Percentiles rank a stretch among this genome's conserved stretches.
phyloP scores from a whole-genome alignment of 495 filamentous ascomycete genomes.

The Geoglossum glabrum region DNA sequence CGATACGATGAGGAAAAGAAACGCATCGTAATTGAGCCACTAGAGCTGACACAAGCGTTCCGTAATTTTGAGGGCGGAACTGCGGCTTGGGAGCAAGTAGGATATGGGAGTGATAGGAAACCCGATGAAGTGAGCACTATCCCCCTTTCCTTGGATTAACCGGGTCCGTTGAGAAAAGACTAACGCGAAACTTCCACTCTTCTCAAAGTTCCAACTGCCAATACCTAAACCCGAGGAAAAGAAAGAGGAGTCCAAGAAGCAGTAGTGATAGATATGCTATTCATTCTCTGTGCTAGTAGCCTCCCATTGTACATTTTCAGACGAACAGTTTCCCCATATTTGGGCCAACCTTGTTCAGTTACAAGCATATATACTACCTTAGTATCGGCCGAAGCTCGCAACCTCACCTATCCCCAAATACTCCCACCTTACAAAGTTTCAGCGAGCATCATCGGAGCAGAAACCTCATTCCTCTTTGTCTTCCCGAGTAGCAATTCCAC shows the following conservation, averaged over 20 bases:
- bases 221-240: constrained; percentile 86
- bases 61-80: constrained; percentile 88
- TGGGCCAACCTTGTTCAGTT: not conserved
- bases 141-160: not conserved
- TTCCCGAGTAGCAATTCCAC: constrained; percentile 13
- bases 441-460: constrained; percentile 14
- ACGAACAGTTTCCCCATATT: not conserved
- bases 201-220: constrained; percentile 61
- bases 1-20: constrained; percentile 99
- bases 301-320: not conserved
- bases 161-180: not conserved
- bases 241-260: constrained; percentile 87
- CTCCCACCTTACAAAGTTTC: constrained; percentile 7
- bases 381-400: too few relatives aligned
- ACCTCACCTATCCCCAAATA: too few relatives aligned
- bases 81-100: constrained; percentile 77
- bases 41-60: constrained; percentile 97
- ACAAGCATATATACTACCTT: too few relatives aligned
- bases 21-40: constrained; percentile 88
- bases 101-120: constrained; percentile 53
- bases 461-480: constrained; percentile 16
- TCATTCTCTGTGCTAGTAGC: not conserved
- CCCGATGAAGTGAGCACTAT: constrained; percentile 44
- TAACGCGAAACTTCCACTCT: not conserved
- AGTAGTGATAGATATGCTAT: constrained; percentile 32